Base-by-base conservation (phyloP, 768 basidiomycete genomes). In the Kwoniella sp. region DNA sequence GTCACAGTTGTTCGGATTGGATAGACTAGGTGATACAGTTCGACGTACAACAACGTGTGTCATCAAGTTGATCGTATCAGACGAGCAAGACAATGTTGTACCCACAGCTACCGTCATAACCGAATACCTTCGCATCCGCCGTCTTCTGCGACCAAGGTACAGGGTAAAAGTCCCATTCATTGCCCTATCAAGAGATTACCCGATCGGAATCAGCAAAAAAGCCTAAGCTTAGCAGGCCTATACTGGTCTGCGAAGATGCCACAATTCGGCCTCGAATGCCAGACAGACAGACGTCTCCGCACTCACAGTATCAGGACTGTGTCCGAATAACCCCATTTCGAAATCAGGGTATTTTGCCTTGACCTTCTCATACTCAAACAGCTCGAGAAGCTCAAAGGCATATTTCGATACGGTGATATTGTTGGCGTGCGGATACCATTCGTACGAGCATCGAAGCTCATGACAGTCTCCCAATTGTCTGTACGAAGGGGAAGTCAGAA, bases 321-420 rank as follows among this genome's bases (percentile, higher is more conserved):
- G 78, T 12, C 76, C 78, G 60, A 78, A 78, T 21, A 79, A 49
- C 25, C 76, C 75, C 70, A 76, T 76, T 47, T 70, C 50, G 46
- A 67, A 72, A 1, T 52, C 63, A 2, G 75, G 77, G 44, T 65
- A 79, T 22, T 52, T 55, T 44, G 59, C 40, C 25, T 66, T 66
- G 27, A 78, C 51, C 22, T 67, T 61, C 8, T 69, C 66, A 37
- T 68, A 71, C 13, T 64, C 60, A 60, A 78, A 79, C 21, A 79
- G 40, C 55, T 79, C 78, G 24, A 67, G 58, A 53, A 78, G 70
- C 63, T 79, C 78, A 55, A 78, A 78, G 9, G 75, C 78, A 64
- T 79, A 79, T 55, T 79, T 79, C 1, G 77, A 74, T 26, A 79
- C 64, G 19, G 78, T 79, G 64, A 79, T 78, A 51, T 79, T 79